A percentile compares a stretch with the other conserved stretches of the same genome.
Conservation (phyloP, 805 yeast species). For the Candida pseudofarinosa region DNA sequence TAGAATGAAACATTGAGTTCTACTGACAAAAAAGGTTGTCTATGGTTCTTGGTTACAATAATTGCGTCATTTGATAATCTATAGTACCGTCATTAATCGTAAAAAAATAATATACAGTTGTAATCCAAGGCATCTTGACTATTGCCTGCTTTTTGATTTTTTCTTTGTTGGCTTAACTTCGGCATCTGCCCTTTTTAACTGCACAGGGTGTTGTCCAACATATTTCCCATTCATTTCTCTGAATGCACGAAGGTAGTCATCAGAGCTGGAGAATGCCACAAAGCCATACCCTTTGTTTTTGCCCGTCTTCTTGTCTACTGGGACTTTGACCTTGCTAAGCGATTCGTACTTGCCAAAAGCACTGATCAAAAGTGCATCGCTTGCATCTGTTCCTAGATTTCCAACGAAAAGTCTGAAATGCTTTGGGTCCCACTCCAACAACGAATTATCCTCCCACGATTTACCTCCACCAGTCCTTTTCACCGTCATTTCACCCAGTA, state of each 20-base stretch:
- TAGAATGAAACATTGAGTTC: too few species aligned
- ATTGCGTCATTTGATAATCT: too few species aligned
- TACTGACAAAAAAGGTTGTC: too few species aligned
- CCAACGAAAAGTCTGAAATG: conserved; percentile 76
- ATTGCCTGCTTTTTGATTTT: neutral
- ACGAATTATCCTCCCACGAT: conserved; percentile 44
- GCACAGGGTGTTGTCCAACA: conserved; percentile 70
- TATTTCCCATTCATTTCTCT: conserved; percentile 75
- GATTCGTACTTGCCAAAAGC: conserved; percentile 54
- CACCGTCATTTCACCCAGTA: conserved; percentile 25
- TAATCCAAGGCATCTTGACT: too few species aligned
- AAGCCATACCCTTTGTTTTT: conserved; percentile 70
- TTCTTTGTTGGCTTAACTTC: conserved; percentile 17
- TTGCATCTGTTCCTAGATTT: conserved; percentile 64
- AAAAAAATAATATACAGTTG: too few species aligned
- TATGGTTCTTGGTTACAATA: too few species aligned
- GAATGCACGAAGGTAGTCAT: conserved; percentile 67
- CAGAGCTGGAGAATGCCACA: conserved; percentile 60
- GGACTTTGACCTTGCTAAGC: conserved; percentile 57
- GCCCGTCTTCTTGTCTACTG: conserved; percentile 43
- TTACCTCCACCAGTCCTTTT: conserved; percentile 44
- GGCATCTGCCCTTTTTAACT: conserved; percentile 58
- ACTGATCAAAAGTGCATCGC: conserved; percentile 48
- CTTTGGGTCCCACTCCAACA: conserved; percentile 63
- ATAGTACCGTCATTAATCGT: too few species aligned